A percentile compares a stretch with the other conserved stretches of the same genome.
These are phyloP conservation scores for Xerocomellus dryophilus DNA, from an alignment of 768 basidiomycete genomes.

Conservation along the genomic window DNA sequence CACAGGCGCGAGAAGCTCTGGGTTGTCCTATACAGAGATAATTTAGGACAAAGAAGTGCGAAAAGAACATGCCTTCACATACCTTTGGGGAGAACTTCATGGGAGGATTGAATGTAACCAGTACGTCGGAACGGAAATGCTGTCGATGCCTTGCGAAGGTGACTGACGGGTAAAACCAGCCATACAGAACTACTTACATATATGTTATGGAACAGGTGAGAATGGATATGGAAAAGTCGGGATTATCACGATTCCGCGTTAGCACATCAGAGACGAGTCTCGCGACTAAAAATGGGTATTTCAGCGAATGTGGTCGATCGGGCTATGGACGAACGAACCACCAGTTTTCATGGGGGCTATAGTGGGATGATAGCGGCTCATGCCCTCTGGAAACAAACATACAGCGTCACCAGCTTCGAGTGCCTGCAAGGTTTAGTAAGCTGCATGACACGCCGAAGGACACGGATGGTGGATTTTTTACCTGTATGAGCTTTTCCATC, in stretches of 20 bases:
- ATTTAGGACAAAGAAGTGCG: background rate
- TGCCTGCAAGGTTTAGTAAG: conserved; percentile 44
- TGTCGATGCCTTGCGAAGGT: conserved; percentile 62
- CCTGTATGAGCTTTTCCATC: conserved; percentile 70
- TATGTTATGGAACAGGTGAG: conserved; percentile 81
- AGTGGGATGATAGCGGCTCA: conserved; percentile 81
- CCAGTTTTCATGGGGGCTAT: conserved; percentile 88
- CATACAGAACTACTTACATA: conserved; percentile 45
- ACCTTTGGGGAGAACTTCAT: conserved; percentile 66
- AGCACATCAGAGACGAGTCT: conserved; percentile 78
- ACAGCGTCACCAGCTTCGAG: conserved; percentile 74
- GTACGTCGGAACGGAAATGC: conserved; percentile 83
- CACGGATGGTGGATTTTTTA: conserved; percentile 22
- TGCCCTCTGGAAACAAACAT: conserved; percentile 84
- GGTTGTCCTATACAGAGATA: conserved; percentile 48
- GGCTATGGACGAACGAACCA: conserved; percentile 41
- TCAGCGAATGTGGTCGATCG: background rate
- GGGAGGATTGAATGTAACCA: conserved; percentile 78
- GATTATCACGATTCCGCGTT: conserved; percentile 61
- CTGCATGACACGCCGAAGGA: background rate
- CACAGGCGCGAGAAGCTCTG: conserved; percentile 68
- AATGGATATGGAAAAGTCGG: conserved; percentile 69
- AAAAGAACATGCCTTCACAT: background rate
- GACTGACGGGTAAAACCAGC: background rate
- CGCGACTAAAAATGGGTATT: conserved; percentile 49